phyloP scores from a whole-genome alignment of 495 filamentous ascomycete genomes.

The Aspergillus saccharolyticus region DNA sequence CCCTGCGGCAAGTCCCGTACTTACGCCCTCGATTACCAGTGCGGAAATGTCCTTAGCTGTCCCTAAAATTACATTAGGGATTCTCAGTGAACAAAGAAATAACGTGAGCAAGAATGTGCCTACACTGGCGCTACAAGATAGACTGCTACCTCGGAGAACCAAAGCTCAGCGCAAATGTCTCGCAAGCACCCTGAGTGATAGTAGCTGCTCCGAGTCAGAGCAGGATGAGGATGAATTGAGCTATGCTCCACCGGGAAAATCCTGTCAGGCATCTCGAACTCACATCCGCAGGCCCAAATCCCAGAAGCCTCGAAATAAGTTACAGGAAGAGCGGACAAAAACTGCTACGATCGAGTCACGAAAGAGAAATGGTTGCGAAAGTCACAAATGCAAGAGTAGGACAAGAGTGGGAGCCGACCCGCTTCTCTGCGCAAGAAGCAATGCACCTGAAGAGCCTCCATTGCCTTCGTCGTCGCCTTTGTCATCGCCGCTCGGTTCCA shows the following conservation, averaged over 20 bases:
- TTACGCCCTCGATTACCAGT: conserved; percentile 14
- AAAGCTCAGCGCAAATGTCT: conserved; percentile 24
- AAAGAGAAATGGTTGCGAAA: conserved; percentile 8
- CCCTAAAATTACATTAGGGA: conserved; percentile 10
- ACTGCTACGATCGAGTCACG: conserved; percentile 9
- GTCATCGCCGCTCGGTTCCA: conserved; percentile 36
- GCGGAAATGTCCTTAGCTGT: conserved; percentile 23
- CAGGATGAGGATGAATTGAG: conserved; percentile 39
- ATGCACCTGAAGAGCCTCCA: conserved; percentile 28
- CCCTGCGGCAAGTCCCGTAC: conserved; percentile 17
- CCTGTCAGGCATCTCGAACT: conserved; percentile 11
- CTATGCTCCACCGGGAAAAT: conserved; percentile 26
- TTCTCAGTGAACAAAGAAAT: conserved; percentile 6
- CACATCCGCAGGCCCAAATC: conserved; percentile 15
- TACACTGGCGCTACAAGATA: conserved; percentile 44
- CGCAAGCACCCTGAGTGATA: conserved; percentile 31
- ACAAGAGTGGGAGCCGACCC: conserved; percentile 1
- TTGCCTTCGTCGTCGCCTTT: conserved; percentile 28
- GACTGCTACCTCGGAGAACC: conserved; percentile 43
- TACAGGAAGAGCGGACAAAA: conserved; percentile 10
- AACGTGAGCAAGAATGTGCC: conserved; percentile 35
- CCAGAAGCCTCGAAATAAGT: conserved; percentile 2
- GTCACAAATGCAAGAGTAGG: conserved; percentile 2
- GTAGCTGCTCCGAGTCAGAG: conserved; percentile 25
- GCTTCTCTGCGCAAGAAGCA: not conserved